A percentile compares a stretch with the other conserved stretches of the same genome.
These are phyloP conservation scores for Mycena albidolilacea DNA, from an alignment of 768 basidiomycete species.

Conservation along the genomic window DNA sequence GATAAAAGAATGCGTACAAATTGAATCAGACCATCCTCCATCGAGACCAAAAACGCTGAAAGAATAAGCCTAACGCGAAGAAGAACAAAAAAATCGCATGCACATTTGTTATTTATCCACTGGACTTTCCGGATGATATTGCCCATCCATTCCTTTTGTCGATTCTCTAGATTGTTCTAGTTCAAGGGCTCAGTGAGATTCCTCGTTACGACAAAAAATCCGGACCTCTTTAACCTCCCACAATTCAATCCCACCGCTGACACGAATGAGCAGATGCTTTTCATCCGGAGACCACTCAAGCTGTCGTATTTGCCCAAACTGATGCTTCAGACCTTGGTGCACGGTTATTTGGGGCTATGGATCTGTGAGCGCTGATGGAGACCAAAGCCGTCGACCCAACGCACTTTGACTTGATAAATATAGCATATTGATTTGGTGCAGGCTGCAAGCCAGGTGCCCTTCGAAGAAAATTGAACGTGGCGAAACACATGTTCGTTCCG, in stretches of 20 bases:
- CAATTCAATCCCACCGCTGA: constrained; percentile 29
- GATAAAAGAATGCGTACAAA: constrained; percentile 10
- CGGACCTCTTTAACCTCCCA: constrained; percentile 27
- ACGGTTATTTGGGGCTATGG: constrained; percentile 22
- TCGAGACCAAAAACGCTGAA: constrained; percentile 24
- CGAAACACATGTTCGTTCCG: constrained; percentile 12
- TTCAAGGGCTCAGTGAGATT: background rate
- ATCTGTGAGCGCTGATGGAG: background rate
- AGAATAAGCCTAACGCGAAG: background rate
- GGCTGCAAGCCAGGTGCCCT: constrained; percentile 31
- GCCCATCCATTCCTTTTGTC: constrained; percentile 33
- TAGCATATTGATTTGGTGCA: constrained; percentile 28
- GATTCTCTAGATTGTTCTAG: constrained; percentile 24
- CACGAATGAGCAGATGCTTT: constrained; percentile 23
- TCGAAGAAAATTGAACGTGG: constrained; percentile 28
- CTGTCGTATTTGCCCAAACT: constrained; percentile 27
- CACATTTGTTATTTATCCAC: constrained; percentile 11
- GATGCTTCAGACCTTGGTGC: constrained; percentile 27
- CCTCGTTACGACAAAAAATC: background rate
- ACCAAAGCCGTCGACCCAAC: background rate
- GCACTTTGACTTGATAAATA: constrained; percentile 27
- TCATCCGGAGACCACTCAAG: constrained; percentile 32
- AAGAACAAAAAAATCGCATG: background rate
- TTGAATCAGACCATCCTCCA: constrained; percentile 23
- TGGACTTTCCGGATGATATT: constrained; percentile 26